Evolutionary conservation across 2,329 filamentous ascomycete species (phyloP).

Genomic region (Arthroderma sp.): DNA sequence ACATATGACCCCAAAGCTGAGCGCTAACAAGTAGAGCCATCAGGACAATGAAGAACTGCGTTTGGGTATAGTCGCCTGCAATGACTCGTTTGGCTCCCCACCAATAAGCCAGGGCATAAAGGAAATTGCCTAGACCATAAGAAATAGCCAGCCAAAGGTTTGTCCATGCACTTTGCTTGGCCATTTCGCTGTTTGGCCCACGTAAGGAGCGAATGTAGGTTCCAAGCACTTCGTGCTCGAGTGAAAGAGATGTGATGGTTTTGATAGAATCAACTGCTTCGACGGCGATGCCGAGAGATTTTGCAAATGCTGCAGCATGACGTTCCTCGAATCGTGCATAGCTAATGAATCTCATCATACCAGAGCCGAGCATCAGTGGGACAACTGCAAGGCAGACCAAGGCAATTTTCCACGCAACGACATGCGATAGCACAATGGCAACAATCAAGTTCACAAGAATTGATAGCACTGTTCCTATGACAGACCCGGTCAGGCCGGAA

Average conservation of each 20-base stretch:
- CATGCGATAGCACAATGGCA: conserved; percentile 55
- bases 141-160: conserved; percentile 35
- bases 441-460: conserved; percentile 55
- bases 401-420: conserved; percentile 64
- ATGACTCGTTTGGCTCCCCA: conserved; percentile 63
- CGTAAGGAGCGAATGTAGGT: conserved; percentile 34
- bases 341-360: conserved; percentile 53
- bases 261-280: conserved; percentile 42
- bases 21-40: conserved; percentile 59
- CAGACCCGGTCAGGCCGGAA: conserved; percentile 55
- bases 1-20: conserved; percentile 61
- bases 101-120: conserved; percentile 68
- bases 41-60: conserved; percentile 63
- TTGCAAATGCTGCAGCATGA: conserved; percentile 38
- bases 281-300: conserved; percentile 38
- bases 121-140: conserved; percentile 44
- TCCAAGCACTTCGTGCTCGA: conserved; percentile 37
- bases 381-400: conserved; percentile 57
- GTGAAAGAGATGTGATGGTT: conserved; percentile 38
- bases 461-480: conserved; percentile 56
- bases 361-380: conserved; percentile 54
- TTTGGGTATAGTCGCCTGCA: conserved; percentile 49
- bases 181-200: conserved; percentile 37
- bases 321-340: conserved; percentile 46
- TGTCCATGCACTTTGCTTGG: conserved; percentile 35